phyloP scores from a whole-genome alignment of 1,139 yeast species.

The Debaryomyces subglobosus region DNA sequence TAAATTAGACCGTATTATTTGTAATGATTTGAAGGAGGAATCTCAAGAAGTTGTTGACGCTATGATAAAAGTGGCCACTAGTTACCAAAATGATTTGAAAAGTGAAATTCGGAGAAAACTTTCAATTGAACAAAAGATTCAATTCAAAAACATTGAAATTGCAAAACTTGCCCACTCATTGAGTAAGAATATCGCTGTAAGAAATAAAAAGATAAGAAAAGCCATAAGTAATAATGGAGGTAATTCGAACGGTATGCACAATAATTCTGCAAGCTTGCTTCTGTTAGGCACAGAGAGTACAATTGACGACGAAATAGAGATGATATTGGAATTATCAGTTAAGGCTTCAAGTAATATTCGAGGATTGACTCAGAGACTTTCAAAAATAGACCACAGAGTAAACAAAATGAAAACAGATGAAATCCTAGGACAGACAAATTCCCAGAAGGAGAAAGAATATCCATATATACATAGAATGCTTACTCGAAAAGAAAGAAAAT shows the following conservation, averaged over 20 bases:
- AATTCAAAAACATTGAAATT: constrained; percentile 36
- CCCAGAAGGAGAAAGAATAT: constrained; percentile 3
- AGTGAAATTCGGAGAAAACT: constrained; percentile 37
- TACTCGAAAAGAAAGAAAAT: neutral
- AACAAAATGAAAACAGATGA: constrained; percentile 3
- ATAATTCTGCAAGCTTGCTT: constrained; percentile 1
- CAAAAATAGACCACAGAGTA: constrained; percentile 10
- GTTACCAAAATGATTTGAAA: constrained; percentile 47
- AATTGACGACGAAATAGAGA: constrained; percentile 9
- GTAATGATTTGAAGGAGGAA: constrained; percentile 33
- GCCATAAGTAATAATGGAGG: constrained; percentile 4
- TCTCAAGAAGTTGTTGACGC: constrained; percentile 37
- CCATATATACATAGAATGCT: constrained; percentile 7
- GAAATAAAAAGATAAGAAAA: constrained; percentile 24
- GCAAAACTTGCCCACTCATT: constrained; percentile 31
- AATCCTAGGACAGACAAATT: neutral
- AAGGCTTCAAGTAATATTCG: constrained; percentile 9
- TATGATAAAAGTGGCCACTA: constrained; percentile 34
- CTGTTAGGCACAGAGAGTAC: constrained; percentile 5
- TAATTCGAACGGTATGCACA: neutral
- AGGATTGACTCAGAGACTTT: constrained; percentile 4
- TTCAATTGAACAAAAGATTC: constrained; percentile 41
- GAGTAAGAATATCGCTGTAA: constrained; percentile 22
- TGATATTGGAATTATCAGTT: constrained; percentile 9
- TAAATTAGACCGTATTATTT: constrained; percentile 39